These are phyloP conservation scores for Nothophaeocryptopus gaeumannii DNA, from an alignment of 2,329 filamentous ascomycete genomes.

Conservation along the genomic window DNA sequence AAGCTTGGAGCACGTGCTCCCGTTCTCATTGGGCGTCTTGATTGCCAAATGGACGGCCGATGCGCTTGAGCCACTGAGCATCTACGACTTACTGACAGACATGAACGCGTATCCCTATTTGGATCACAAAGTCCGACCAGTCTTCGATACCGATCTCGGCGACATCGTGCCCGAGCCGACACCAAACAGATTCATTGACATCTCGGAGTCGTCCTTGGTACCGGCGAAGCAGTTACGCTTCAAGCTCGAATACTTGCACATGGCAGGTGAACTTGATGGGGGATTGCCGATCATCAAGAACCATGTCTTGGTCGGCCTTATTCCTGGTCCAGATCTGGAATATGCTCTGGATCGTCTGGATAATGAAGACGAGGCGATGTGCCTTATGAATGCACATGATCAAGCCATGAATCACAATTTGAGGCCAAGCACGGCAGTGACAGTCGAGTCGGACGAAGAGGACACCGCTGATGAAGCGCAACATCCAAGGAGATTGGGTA, in stretches of 20 bases:
- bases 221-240: conserved; percentile 70
- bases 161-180: conserved; percentile 79
- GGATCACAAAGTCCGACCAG: conserved; percentile 90
- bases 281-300: conserved; percentile 82
- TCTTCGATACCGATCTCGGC: conserved; percentile 82
- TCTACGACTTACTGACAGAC: conserved; percentile 91
- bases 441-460: conserved; percentile 10
- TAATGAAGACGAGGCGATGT: conserved; percentile 70
- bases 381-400: conserved; percentile 73
- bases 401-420: conserved; percentile 40
- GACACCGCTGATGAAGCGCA: conserved; percentile 8
- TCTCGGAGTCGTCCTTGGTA: conserved; percentile 76
- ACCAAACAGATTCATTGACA: conserved; percentile 79
- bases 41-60: conserved; percentile 99
- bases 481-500: conserved; percentile 2
- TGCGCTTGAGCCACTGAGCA: conserved; percentile 87
- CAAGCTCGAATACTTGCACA: conserved; percentile 79
- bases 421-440: conserved; percentile 8
- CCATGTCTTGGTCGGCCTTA: conserved; percentile 78
- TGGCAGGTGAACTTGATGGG: conserved; percentile 85
- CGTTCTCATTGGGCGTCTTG: conserved; percentile 86
- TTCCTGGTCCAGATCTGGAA: conserved; percentile 90
- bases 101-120: conserved; percentile 98
- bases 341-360: conserved; percentile 80
- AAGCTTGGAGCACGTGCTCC: conserved; percentile 89